Evolutionary conservation across 2,329 filamentous ascomycete genomes (phyloP), one percentile per base, ranked within the genome.

Genomic region (Colletotrichum limetticola): DNA sequence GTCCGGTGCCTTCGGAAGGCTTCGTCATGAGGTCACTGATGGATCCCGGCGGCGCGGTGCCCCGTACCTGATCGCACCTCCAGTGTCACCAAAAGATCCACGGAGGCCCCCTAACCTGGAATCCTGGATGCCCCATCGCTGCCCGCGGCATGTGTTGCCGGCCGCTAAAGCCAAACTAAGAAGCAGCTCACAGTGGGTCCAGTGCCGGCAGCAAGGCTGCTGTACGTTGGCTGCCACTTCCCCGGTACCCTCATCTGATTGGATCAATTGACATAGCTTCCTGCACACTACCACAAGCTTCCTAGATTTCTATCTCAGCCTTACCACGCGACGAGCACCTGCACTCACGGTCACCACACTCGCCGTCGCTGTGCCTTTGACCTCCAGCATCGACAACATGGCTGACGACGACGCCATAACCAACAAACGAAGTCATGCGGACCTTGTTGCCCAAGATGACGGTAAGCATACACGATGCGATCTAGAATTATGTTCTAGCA

Each of bases 381-480:
- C 16, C 26, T 12, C 3, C 7, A 4, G 24, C 37, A 30, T 14
- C 61, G 63, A 66, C 19, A 75, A 65, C 4, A 85, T 85, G 83
- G 72, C 76, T 1, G 78, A 79, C 37, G 77, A 80, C 32, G 82
- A 82, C 60, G 74, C 71, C 59, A 83, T 80, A 66, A 82, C 84
- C 4, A 85, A 84, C 69, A 90, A 90, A 82, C 86, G 91, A 73
- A 88, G 85, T 75, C 89, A 90, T 77, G 86, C 87, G 32, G 89
- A 89, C 55, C 86, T 90, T 65, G 84, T 87, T 28, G 85, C 83
- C 56, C 81, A 85, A 71, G 84, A 88, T 78, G 83, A 80, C 74
- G 85, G 85, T 84, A 80, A 62, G 79, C 72, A 28, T n/a, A 64
- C 19, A 19, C 14, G 14, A 42, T 42, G 4, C 9, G 5, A 19